phyloP scores from a whole-genome alignment of 2,329 filamentous ascomycete genomes.

The Chrysoporthe cubensis region DNA sequence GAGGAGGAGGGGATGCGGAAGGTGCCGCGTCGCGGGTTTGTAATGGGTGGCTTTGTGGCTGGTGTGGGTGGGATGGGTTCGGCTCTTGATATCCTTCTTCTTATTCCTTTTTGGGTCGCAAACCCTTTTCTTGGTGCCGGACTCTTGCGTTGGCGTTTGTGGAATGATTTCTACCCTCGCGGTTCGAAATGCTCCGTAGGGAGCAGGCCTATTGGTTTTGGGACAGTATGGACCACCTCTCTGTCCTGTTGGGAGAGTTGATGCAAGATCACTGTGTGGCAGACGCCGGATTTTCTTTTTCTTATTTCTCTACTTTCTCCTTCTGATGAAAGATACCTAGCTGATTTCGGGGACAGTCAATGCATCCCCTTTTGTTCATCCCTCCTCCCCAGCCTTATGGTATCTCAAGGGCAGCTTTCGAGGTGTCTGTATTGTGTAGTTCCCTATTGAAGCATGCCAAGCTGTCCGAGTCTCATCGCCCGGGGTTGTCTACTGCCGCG shows the following conservation, averaged over 20 bases:
- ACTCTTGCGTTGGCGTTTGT: conserved; percentile 20
- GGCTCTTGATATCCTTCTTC: background rate
- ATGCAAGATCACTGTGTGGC: background rate
- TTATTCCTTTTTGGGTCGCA: background rate
- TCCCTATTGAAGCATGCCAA: background rate
- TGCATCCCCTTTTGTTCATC: background rate
- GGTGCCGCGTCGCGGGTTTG: no score
- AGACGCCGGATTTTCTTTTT: conserved; percentile 14
- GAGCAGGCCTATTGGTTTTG: background rate
- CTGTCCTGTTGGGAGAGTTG: background rate
- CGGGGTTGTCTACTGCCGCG: no score
- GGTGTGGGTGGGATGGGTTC: background rate
- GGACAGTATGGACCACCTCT: background rate
- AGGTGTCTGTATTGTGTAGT: background rate
- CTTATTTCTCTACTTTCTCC: background rate
- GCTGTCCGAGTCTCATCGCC: background rate
- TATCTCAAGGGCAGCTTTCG: background rate
- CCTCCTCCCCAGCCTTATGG: background rate
- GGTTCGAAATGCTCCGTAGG: background rate
- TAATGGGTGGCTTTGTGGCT: background rate
- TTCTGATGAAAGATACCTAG: conserved; percentile 3
- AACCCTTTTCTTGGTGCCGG: background rate
- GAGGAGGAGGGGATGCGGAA: conserved; percentile 32
- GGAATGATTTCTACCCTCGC: conserved; percentile 5
- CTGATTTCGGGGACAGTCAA: background rate